Percentiles rank a stretch among this genome's conserved stretches.
Evolutionary conservation across 163 green algal species (phyloP).

Genomic region (Prototheca wickerhamii): DNA sequence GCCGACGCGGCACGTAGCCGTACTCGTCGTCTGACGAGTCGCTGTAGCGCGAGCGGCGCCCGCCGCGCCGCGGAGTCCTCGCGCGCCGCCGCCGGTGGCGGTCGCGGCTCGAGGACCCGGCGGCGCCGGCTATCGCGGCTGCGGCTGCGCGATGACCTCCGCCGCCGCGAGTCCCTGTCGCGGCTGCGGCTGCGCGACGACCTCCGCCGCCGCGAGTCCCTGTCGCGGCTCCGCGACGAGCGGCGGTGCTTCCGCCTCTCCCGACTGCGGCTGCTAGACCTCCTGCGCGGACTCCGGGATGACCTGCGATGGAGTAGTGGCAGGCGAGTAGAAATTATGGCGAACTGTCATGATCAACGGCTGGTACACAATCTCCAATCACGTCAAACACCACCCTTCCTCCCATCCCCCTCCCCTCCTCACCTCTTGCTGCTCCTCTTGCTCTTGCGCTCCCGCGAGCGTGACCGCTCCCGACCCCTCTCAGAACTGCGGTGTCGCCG

Average conservation of each 20-base stretch:
- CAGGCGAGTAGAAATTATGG: too few species aligned
- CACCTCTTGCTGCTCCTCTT: not conserved
- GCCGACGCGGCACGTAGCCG: conserved; percentile 7
- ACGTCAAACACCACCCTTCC: too few species aligned
- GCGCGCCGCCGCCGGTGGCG: not conserved
- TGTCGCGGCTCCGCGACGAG: conserved; percentile 1
- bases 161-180: too few species aligned
- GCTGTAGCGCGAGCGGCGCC: not conserved
- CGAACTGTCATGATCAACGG: too few species aligned
- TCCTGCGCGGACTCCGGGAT: conserved; percentile 2
- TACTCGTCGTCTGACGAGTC: conserved; percentile 11
- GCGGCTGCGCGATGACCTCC: too few species aligned
- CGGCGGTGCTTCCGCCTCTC: not conserved
- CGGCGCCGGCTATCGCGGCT: too few species aligned
- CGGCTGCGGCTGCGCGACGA: too few species aligned
- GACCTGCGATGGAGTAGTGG: not conserved
- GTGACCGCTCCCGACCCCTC: conserved; percentile 1
- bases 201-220: too few species aligned
- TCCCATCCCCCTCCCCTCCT: not conserved
- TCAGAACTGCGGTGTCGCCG: too few species aligned
- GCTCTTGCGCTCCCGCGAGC: not conserved
- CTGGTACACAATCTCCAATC: too few species aligned
- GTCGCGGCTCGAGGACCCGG: too few species aligned
- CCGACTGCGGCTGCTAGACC: conserved; percentile 5
- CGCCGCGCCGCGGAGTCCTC: not conserved